A percentile compares a stretch with the other conserved stretches of the same genome.
Conservation (phyloP, 2,329 filamentous ascomycete genomes). For the Chrysoporthe cubensis region DNA sequence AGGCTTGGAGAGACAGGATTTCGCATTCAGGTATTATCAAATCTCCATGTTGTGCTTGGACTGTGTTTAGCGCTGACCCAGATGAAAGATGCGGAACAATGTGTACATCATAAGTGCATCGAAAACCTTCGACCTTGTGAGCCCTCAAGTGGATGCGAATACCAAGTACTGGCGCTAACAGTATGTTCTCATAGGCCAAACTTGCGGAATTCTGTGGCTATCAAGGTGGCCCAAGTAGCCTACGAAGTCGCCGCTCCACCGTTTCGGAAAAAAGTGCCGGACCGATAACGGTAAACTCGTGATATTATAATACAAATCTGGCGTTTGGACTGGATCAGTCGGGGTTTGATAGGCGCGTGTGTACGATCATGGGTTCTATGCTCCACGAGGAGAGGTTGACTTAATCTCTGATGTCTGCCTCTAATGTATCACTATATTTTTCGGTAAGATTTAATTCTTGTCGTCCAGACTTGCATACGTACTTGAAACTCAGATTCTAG, state of each 20-base stretch:
- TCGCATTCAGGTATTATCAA: slow-evolving; percentile 5
- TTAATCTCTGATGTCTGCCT: too few species aligned
- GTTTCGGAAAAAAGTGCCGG: background rate
- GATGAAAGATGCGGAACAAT: slow-evolving; percentile 17
- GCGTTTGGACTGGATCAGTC: background rate
- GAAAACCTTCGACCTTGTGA: slow-evolving; percentile 15
- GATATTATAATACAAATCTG: background rate
- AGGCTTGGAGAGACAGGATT: slow-evolving; percentile 11
- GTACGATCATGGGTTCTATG: too few species aligned
- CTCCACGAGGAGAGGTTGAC: too few species aligned
- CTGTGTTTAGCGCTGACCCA: background rate
- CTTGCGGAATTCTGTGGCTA: slow-evolving; percentile 4
- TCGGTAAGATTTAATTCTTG: too few species aligned
- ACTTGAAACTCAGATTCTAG: too few species aligned
- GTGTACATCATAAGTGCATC: slow-evolving; percentile 13
- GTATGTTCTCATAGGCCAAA: background rate
- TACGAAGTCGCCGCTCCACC: background rate
- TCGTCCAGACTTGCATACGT: too few species aligned
- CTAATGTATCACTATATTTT: too few species aligned
- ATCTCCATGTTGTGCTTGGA: background rate
- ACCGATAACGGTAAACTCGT: background rate
- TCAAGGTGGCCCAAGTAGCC: background rate
- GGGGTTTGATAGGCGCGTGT: background rate
- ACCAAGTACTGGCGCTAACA: background rate
- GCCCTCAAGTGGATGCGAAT: background rate